Conservation (phyloP, 1,139 yeast genomes). For the Saccharomyces hybrid region DNA sequence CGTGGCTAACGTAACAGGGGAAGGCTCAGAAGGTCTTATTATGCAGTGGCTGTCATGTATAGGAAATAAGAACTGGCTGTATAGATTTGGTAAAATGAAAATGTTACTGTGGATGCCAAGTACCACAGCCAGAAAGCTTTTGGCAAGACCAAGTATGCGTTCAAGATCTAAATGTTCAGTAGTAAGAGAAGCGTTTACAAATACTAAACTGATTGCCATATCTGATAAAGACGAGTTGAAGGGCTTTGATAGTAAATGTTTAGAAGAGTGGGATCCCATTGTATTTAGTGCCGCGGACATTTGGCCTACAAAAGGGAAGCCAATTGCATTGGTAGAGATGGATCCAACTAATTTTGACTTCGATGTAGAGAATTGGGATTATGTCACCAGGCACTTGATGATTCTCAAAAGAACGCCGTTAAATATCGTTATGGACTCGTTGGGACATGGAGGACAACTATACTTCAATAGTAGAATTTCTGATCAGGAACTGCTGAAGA, state of each 20-base stretch:
- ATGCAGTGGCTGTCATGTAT: constrained; percentile 74
- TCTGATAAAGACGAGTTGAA: constrained; percentile 27
- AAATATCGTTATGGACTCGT: constrained; percentile 41
- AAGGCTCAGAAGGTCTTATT: constrained; percentile 56
- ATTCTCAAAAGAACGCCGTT: constrained; percentile 46
- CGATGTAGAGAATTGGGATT: constrained; percentile 56
- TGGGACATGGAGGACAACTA: constrained; percentile 83
- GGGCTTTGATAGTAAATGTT: constrained; percentile 13
- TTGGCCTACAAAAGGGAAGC: constrained; percentile 9
- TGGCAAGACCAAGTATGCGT: constrained; percentile 42
- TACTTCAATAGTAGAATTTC: constrained; percentile 41
- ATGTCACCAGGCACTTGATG: constrained; percentile 58
- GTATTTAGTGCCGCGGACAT: constrained; percentile 17
- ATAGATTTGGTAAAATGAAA: constrained; percentile 63
- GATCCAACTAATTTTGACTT: constrained; percentile 41
- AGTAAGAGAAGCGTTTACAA: constrained; percentile 53
- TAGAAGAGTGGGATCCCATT: constrained; percentile 25
- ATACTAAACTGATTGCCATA: constrained; percentile 45
- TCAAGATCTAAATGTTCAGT: constrained; percentile 53
- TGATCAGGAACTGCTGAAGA: constrained; percentile 37
- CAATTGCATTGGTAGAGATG: constrained; percentile 47
- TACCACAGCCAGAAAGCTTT: constrained; percentile 51
- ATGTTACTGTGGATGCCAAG: constrained; percentile 60
- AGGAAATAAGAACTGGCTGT: constrained; percentile 67
- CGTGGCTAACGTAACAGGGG: constrained; percentile 54